A percentile compares a stretch with the other conserved stretches of the same genome.
phyloP scores from a whole-genome alignment of 2,329 filamentous ascomycete genomes.

The Pseudogymnoascus sp. region DNA sequence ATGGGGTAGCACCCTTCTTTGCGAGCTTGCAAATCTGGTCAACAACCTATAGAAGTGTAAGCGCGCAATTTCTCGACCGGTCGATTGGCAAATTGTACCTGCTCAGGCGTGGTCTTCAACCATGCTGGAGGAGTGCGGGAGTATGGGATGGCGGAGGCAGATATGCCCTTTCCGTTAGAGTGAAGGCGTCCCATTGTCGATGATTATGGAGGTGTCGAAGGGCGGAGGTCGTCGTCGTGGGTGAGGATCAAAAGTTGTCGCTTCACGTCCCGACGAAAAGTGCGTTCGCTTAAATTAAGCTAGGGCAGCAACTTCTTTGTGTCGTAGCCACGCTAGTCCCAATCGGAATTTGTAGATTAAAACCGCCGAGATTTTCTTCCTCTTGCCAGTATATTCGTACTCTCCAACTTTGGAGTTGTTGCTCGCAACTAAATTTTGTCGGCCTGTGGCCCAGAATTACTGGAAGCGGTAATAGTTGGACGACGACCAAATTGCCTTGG shows the following conservation, averaged over 20 bases:
- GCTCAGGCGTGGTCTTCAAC: slow-evolving; percentile 98
- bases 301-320: slow-evolving; percentile 7
- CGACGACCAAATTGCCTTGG: background rate
- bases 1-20: slow-evolving; percentile 96
- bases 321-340: background rate
- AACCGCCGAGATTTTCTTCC: slow-evolving; percentile 4
- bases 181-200: slow-evolving; percentile 88
- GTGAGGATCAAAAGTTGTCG: slow-evolving; percentile 19
- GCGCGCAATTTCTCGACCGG: background rate
- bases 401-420: background rate
- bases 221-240: slow-evolving; percentile 20
- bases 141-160: slow-evolving; percentile 91
- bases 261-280: slow-evolving; percentile 4
- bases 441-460: background rate
- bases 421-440: background rate
- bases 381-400: background rate
- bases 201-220: slow-evolving; percentile 22
- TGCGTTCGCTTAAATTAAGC: slow-evolving; percentile 10
- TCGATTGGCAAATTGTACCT: slow-evolving; percentile 32
- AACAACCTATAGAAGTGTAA: slow-evolving; percentile 49
- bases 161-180: slow-evolving; percentile 99
- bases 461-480: background rate
- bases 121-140: slow-evolving; percentile 85
- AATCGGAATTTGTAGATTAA: slow-evolving; percentile 3
- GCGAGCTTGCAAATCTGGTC: slow-evolving; percentile 99